Conservation (phyloP, 1,284 basidiomycete species). For the Pholiota adiposa region DNA sequence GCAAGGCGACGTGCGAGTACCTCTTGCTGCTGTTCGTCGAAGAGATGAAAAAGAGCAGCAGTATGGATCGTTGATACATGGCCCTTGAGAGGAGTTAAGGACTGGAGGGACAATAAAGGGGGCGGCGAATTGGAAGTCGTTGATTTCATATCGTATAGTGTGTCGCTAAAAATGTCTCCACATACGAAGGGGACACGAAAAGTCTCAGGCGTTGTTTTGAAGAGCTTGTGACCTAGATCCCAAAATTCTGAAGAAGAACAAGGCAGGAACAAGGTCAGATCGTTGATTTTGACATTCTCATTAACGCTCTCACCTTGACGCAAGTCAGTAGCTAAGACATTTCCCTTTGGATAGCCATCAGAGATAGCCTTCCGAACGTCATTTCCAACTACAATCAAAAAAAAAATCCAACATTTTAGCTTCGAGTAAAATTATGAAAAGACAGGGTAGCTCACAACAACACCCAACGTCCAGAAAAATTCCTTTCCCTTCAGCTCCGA, state of each 20-base stretch:
- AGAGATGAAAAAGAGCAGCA: conserved; percentile 54
- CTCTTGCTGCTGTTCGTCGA: conserved; percentile 45
- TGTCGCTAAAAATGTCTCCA: conserved; percentile 47
- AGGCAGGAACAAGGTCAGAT: conserved; percentile 8
- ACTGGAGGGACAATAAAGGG: conserved; percentile 30
- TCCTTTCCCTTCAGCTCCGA: neutral
- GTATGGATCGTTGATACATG: conserved; percentile 48
- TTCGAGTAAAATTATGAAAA: neutral
- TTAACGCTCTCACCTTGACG: neutral
- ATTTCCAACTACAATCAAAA: neutral
- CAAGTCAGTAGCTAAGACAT: neutral
- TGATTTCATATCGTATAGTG: conserved; percentile 26
- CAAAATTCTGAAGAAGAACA: conserved; percentile 34
- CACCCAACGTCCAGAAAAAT: conserved; percentile 1
- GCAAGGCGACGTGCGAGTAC: conserved; percentile 43
- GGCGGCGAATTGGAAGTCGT: conserved; percentile 19
- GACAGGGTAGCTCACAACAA: neutral
- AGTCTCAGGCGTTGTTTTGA: conserved; percentile 34
- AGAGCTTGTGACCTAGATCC: conserved; percentile 41
- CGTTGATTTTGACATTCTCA: neutral
- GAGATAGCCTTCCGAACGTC: neutral
- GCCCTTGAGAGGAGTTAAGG: conserved; percentile 46
- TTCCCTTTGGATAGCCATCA: conserved; percentile 1
- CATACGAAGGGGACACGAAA: conserved; percentile 48
- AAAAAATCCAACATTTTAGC: no score